Evolutionary conservation across 2,329 filamentous ascomycete species (phyloP), one percentile per base, ranked within the genome.

Genomic region (Exophiala mesophila): DNA sequence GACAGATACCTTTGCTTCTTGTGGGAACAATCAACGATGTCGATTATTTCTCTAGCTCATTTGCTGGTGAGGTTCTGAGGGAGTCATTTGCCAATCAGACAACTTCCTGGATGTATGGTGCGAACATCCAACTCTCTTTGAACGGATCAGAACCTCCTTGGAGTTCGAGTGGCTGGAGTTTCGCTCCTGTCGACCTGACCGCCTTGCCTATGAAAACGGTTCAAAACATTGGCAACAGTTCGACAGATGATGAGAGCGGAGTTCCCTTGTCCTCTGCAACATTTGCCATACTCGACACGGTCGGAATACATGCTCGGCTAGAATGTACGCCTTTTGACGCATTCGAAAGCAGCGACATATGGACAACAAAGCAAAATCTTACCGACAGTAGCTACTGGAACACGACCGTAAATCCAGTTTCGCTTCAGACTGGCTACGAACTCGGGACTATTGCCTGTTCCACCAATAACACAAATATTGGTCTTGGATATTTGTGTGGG

Each of bases 91-190:
- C 9, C 6, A 19, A 19, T 18, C 20, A 19, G 9, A 23, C 16
- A 20, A 36, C 33, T n/a, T 36, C 33, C 20, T 36, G 33, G 33
- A 19, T 19, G 28, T 50, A 52, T 34, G 44, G 47, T 17, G 52
- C 45, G n/a, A 38, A 44, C 4, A 48, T 55, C 16, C 50, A 55
- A 34, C 23, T 50, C 3, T 41, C 54, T n/a, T 20, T 52, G 16
- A 45, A 52, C 36, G 50, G 41, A 1, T 45, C 47, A 7, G 41
- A 55, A 15, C 54, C 52, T 3, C 13, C n/a, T 3, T 57, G 55
- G 55, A 55, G 49, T 21, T 40, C 39, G 13, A 41, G 55, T 29
- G 54, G 50, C 2, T 57, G 55, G 55, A 56, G 52, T 23, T 57
- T 57, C 29, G 48, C 53, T 20, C 55, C 53, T n/a, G n/a, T 55